Percentiles rank a stretch among this genome's conserved stretches.
Evolutionary conservation across 2,329 filamentous ascomycete species (phyloP).

Genomic region (Exophiala aquamarina): DNA sequence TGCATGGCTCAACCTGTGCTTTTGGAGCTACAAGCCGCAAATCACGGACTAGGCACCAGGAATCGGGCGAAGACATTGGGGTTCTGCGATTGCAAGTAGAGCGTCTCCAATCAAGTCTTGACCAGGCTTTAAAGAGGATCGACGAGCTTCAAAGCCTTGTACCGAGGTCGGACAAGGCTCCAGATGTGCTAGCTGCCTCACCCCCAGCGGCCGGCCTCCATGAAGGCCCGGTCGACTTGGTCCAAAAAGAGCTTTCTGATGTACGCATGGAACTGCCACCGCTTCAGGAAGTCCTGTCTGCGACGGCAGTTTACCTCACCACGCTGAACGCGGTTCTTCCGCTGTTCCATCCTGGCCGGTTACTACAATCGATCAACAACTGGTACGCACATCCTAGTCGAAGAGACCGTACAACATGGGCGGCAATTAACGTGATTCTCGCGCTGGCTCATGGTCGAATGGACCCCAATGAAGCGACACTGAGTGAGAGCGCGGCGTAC

Average conservation of each 20-base stretch:
- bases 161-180: background rate
- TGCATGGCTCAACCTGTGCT: slow-evolving; percentile 12
- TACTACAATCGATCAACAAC: slow-evolving; percentile 12
- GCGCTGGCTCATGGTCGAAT: slow-evolving; percentile 29
- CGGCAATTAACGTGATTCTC: slow-evolving; percentile 34
- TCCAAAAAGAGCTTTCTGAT: background rate
- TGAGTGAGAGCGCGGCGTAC: slow-evolving; percentile 13
- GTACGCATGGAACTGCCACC: slow-evolving; percentile 8
- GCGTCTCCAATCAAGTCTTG: slow-evolving; percentile 5
- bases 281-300: slow-evolving; percentile 12
- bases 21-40: slow-evolving; percentile 10
- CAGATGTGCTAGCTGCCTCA: background rate
- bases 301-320: slow-evolving; percentile 11
- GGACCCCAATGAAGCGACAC: slow-evolving; percentile 2
- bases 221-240: background rate
- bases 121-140: background rate
- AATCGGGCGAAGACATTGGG: background rate
- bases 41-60: background rate
- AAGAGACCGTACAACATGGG: slow-evolving; percentile 30
- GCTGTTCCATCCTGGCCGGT: slow-evolving; percentile 13
- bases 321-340: slow-evolving; percentile 19
- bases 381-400: slow-evolving; percentile 10
- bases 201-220: background rate
- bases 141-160: background rate
- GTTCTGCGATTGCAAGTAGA: slow-evolving; percentile 4